Percentiles rank a stretch among this genome's conserved stretches.
Evolutionary conservation across 2,329 filamentous ascomycete species (phyloP).

Genomic region (Penicillium sp.): DNA sequence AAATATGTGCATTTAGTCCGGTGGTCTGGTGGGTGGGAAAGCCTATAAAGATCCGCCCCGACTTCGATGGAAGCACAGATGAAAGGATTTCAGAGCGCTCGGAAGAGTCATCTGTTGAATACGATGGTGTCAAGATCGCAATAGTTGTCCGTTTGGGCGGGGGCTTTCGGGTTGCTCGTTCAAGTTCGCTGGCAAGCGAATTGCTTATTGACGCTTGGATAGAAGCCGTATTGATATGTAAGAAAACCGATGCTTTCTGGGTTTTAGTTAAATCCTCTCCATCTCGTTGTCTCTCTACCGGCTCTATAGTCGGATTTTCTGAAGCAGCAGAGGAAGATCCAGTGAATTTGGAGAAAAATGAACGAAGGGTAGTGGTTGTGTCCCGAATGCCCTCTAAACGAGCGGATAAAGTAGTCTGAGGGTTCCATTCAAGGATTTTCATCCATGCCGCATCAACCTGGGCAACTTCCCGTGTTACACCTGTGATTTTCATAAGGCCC

Average conservation of each 20-base stretch:
- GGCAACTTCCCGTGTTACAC: conserved; percentile 78
- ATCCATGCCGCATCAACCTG: conserved; percentile 91
- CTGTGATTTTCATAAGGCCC: conserved; percentile 77
- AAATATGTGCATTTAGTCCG: conserved; percentile 87
- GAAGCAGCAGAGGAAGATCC: conserved; percentile 50
- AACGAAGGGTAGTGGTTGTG: conserved; percentile 61
- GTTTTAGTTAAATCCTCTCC: conserved; percentile 68
- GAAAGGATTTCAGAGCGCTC: conserved; percentile 72
- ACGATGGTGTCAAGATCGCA: conserved; percentile 85
- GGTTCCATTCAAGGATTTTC: conserved; percentile 81
- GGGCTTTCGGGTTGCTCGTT: conserved; percentile 94
- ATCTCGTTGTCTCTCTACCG: conserved; percentile 58
- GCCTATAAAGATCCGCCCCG: conserved; percentile 91
- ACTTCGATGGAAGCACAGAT: conserved; percentile 83
- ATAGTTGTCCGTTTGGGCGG: conserved; percentile 84
- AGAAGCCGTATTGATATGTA: conserved; percentile 79
- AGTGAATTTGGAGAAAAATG: conserved; percentile 77
- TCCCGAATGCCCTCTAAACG: conserved; percentile 38
- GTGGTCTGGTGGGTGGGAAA: conserved; percentile 98
- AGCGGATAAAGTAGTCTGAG: conserved; percentile 42
- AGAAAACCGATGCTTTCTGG: conserved; percentile 76
- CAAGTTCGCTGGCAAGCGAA: conserved; percentile 76
- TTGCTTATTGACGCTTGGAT: conserved; percentile 71
- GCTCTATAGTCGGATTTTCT: conserved; percentile 42
- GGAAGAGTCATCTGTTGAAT: conserved; percentile 71